Base-by-base conservation (phyloP, 768 basidiomycete species). In the Mycena polygramma region DNA sequence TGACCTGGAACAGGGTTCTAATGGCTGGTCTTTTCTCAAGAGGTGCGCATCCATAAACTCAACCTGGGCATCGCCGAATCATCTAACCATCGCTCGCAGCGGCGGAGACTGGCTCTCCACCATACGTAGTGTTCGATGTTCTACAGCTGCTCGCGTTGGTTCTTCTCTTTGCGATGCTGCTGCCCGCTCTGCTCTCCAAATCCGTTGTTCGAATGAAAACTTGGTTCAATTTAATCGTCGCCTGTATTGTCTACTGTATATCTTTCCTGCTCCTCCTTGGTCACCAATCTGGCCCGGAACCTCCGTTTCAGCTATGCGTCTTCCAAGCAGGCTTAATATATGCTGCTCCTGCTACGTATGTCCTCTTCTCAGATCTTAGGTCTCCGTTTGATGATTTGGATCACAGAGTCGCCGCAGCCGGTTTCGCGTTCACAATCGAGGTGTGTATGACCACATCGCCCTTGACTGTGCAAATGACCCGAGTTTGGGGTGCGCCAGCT, bases 281-380 rank as follows among this genome's bases (percentile, higher is more conserved):
- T n/a, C 65, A 52, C 22, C 73, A 73, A 49, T 63, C 54, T 22
- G 69, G 66, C 7, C 52, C 59, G 37, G 58, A 59, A 37, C 73
- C 70, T 7, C 59, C 70, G 1, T 58, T 68, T 24, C 46, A 24
- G 22, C 60, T 71, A 8, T 73, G 73, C 26, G 36, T 71, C n/a
- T 30, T 73, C 5, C 65, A 73, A 61, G 66, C 70, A 22, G 65
- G 70, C 10, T 39, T 73, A 4, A 71, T 73, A 11, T 73, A 73
- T 24, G 69, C 65, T 24, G 69, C 62, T 62, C 72, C 72, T 53
- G 49, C 53, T 19, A 45, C 63, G 26, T 55, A 41, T 20, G 39
- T 4, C 15, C 15, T 7, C 10, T 22, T 14, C 8, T 17, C 53
- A 15, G 36, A 10, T 59, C 39, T 60, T 39, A 20, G 7, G 26